Conservation (phyloP, 2,329 filamentous ascomycete genomes). For the Fusarium musae region DNA sequence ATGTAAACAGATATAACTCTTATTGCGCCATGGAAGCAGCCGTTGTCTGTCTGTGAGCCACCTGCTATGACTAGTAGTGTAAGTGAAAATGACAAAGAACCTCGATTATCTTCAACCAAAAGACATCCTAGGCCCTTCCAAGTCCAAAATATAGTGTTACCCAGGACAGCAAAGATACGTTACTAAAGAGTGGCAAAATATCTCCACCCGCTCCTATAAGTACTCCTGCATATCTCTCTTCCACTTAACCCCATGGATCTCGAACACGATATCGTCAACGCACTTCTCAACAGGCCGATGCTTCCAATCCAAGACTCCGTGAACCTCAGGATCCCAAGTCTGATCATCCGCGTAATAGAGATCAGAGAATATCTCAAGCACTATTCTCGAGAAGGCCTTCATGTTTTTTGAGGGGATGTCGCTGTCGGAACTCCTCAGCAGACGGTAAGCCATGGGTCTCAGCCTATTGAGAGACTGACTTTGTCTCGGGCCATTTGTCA, state of each 20-base stretch:
- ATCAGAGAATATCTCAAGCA: neutral
- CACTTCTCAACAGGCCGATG: neutral
- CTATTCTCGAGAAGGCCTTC: neutral
- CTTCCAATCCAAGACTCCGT: slow-evolving; percentile 5
- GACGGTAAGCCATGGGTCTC: neutral
- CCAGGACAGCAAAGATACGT: neutral
- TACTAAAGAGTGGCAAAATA: neutral
- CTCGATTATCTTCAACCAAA: no score
- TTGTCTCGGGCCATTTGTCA: neutral
- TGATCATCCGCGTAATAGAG: neutral
- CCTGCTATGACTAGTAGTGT: neutral
- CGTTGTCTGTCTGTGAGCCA: neutral
- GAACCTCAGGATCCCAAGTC: neutral
- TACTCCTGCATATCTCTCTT: neutral
- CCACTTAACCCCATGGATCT: neutral
- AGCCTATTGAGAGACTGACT: rapidly evolving
- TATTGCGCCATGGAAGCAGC: neutral
- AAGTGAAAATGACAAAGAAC: neutral
- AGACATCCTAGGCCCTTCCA: neutral
- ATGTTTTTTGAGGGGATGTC: neutral
- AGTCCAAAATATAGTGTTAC: neutral
- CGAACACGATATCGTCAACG: neutral
- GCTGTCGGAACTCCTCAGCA: neutral
- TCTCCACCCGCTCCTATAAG: neutral
- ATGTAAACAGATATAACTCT: neutral